Evolutionary conservation across 2,329 filamentous ascomycete genomes (phyloP).

Genomic region (Verticillium dahliae): DNA sequence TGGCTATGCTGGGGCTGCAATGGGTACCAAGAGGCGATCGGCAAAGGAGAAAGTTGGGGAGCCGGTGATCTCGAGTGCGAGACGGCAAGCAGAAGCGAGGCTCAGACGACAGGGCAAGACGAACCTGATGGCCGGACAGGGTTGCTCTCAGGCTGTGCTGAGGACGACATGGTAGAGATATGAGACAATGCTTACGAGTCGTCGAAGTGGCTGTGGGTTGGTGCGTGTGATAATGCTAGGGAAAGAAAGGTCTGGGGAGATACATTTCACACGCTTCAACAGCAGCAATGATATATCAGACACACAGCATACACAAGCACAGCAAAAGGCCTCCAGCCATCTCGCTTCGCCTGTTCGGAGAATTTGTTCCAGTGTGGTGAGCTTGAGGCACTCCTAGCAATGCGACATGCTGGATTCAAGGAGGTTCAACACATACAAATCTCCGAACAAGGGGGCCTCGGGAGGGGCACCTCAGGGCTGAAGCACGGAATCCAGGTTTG

Average conservation of each 20-base stretch:
- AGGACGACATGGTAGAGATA: background rate
- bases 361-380: background rate
- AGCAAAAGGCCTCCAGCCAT: background rate
- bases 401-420: background rate
- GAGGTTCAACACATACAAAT: background rate
- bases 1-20: background rate
- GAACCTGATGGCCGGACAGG: background rate
- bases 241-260: background rate
- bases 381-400: background rate
- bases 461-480: background rate
- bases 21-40: background rate
- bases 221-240: background rate
- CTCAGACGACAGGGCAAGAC: background rate
- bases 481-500: background rate
- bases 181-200: background rate
- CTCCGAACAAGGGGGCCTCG: background rate
- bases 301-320: background rate
- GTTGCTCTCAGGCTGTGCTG: background rate
- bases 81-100: background rate
- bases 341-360: background rate
- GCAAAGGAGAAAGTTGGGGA: background rate
- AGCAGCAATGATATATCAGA: slow-evolving; percentile 1
- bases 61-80: background rate
- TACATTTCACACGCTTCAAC: background rate
- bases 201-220: background rate